A percentile compares a stretch with the other conserved stretches of the same genome.
phyloP scores from a whole-genome alignment of 2,329 filamentous ascomycete species.

The Orbilia javanica region DNA sequence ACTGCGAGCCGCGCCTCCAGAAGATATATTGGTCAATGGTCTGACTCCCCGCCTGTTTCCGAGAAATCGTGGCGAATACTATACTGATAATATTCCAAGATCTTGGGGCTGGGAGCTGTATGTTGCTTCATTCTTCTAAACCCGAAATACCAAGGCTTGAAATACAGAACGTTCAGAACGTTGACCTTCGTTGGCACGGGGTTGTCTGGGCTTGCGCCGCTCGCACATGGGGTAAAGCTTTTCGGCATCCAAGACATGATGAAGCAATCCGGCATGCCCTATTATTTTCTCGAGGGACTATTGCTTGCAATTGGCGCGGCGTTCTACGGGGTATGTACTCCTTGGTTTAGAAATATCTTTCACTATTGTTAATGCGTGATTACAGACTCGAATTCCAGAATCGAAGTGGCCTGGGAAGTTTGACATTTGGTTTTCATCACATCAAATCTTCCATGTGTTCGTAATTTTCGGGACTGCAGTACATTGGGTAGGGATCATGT shows the following conservation, averaged over 20 bases:
- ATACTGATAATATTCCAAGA: constrained; percentile 62
- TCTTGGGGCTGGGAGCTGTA: constrained; percentile 63
- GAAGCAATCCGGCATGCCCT: constrained; percentile 66
- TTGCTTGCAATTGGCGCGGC: constrained; percentile 65
- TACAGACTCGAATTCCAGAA: constrained; percentile 67
- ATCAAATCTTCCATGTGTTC: constrained; percentile 68
- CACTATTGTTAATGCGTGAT: constrained; percentile 17
- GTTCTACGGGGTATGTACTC: constrained; percentile 65
- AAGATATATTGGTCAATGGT: constrained; percentile 65
- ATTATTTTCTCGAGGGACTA: constrained; percentile 66
- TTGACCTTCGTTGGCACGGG: constrained; percentile 65
- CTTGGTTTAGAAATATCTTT: not conserved
- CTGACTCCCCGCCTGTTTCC: constrained; percentile 39
- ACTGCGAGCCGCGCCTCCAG: constrained; percentile 64
- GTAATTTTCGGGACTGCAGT: constrained; percentile 66
- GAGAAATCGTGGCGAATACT: not conserved
- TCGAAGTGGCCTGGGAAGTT: constrained; percentile 66
- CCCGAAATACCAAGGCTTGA: constrained; percentile 64
- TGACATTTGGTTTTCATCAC: constrained; percentile 67
- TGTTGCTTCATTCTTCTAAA: constrained; percentile 65
- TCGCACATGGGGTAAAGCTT: constrained; percentile 64
- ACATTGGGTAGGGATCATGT: constrained; percentile 65
- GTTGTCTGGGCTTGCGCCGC: constrained; percentile 65
- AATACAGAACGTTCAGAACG: constrained; percentile 65
- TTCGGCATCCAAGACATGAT: constrained; percentile 65